These are phyloP conservation scores for Metschnikowia shivogae DNA, from an alignment of 805 yeast species.

Conservation along the genomic window DNA sequence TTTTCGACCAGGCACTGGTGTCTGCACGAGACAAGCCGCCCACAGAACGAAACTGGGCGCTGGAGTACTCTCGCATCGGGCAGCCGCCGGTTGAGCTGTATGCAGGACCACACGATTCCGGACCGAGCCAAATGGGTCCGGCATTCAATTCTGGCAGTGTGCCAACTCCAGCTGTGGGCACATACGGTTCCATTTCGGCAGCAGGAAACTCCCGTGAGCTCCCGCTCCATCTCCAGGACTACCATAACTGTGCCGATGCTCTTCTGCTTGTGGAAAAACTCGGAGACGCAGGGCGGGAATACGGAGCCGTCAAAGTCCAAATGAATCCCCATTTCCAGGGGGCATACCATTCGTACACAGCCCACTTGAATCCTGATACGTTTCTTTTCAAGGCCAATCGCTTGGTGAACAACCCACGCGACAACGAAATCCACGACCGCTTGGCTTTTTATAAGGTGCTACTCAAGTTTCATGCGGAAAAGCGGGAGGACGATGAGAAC, in stretches of 20 bases:
- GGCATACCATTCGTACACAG: slow-evolving; percentile 13
- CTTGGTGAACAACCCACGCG: slow-evolving; percentile 43
- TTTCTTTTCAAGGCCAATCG: slow-evolving; percentile 51
- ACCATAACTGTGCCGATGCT: slow-evolving; percentile 58
- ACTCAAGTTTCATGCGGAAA: slow-evolving; percentile 34
- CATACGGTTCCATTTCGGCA: no score
- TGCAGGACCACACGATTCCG: no score
- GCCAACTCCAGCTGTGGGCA: no score
- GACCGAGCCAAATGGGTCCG: no score
- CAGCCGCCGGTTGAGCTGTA: no score
- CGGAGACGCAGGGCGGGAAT: slow-evolving; percentile 46
- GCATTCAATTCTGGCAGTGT: no score
- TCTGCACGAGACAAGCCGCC: no score
- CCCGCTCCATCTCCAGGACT: slow-evolving; percentile 52
- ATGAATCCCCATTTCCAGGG: slow-evolving; percentile 44
- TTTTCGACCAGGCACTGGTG: no score
- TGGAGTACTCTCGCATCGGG: no score
- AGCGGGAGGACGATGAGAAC: neutral
- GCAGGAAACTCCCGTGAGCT: slow-evolving; percentile 15
- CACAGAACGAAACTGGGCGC: no score
- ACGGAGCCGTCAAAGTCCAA: slow-evolving; percentile 73
- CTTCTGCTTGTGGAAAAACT: slow-evolving; percentile 57
- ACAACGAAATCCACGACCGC: slow-evolving; percentile 41
- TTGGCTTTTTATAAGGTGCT: slow-evolving; percentile 47
- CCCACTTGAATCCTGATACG: slow-evolving; percentile 40